These are phyloP conservation scores for Tuber borchii DNA, from an alignment of 495 filamentous ascomycete species.

Conservation along the genomic window DNA sequence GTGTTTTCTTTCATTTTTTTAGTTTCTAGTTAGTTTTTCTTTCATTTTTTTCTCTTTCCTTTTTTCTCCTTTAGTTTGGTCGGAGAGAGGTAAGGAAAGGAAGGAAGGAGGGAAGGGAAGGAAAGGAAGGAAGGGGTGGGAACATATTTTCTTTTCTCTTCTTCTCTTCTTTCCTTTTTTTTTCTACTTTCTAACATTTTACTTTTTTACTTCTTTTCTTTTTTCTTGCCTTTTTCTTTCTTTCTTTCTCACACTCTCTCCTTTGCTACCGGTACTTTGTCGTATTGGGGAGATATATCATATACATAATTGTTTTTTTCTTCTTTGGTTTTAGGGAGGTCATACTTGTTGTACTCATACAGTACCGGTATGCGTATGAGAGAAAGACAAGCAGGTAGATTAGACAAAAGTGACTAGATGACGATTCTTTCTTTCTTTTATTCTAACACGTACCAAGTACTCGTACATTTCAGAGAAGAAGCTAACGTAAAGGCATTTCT, in stretches of 20 bases:
- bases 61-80: neutral
- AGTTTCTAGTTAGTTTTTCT: neutral
- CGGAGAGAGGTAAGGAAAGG: neutral
- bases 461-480: neutral
- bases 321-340: neutral
- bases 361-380: neutral
- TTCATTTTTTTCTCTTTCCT: slow-evolving; percentile 4
- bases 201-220: neutral
- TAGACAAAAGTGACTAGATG: neutral
- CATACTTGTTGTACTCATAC: neutral
- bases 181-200: too few species aligned
- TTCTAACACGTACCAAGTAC: neutral
- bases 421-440: neutral
- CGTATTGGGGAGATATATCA: neutral
- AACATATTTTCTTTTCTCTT: neutral
- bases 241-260: neutral
- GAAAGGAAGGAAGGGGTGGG: neutral
- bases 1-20: slow-evolving; percentile 11
- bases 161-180: neutral
- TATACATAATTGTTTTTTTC: neutral
- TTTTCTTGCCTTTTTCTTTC: neutral
- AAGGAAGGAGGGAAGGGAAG: neutral
- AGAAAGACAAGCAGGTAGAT: neutral
- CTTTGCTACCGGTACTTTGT: neutral
- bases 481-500: neutral